These are phyloP conservation scores for Aspergillus homomorphus DNA, from an alignment of 495 filamentous ascomycete species.

Conservation along the genomic window DNA sequence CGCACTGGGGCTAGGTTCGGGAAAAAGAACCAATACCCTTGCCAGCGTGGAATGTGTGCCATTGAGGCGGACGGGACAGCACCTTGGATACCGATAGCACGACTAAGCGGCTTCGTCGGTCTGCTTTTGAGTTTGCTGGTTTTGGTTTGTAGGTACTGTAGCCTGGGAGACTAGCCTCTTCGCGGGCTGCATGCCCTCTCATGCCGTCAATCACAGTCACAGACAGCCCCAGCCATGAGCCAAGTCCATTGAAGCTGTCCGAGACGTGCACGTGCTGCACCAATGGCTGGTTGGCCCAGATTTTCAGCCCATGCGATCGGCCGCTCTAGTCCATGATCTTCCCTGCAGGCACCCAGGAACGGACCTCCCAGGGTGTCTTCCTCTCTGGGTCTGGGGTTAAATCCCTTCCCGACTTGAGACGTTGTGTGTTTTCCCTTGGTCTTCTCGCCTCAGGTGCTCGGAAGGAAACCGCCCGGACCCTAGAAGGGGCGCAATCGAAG, in stretches of 20 bases:
- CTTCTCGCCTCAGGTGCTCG: background rate
- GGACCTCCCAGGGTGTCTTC: background rate
- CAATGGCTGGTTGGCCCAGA: background rate
- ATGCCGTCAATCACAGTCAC: background rate
- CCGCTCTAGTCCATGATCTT: constrained; percentile 1
- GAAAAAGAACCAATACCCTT: constrained; percentile 6
- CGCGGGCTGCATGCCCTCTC: background rate
- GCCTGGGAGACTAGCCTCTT: background rate
- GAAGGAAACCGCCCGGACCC: background rate
- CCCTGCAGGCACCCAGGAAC: constrained; percentile 10
- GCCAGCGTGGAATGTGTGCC: background rate
- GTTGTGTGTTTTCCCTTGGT: background rate
- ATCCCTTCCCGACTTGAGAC: background rate
- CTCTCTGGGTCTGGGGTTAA: background rate
- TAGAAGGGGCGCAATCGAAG: background rate
- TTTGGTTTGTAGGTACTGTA: background rate
- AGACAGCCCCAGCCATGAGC: background rate
- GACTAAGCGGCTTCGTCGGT: background rate
- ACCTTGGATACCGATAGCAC: background rate
- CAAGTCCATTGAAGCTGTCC: background rate
- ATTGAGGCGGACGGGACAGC: background rate
- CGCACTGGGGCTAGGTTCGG: constrained; percentile 13
- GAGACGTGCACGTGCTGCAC: constrained; percentile 12
- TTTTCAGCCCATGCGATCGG: constrained; percentile 10
- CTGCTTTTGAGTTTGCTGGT: background rate